Conservation (phyloP, 208 protist species). For the Trypanosoma boissoni region DNA sequence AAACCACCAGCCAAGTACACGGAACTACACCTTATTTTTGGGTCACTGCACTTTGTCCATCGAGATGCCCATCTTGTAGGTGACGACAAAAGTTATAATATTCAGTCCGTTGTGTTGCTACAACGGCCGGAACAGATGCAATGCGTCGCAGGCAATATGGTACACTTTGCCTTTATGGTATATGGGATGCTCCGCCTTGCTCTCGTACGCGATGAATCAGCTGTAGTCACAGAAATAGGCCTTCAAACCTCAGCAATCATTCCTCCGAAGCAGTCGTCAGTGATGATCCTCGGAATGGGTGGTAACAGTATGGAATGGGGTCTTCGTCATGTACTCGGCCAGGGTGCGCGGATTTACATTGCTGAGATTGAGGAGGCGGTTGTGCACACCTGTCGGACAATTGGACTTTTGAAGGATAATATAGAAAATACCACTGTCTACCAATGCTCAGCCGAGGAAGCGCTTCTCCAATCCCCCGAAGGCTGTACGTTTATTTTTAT, state of each 20-base stretch:
- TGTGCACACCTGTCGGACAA: constrained; percentile 35
- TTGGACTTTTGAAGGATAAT: constrained; percentile 29
- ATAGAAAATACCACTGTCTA: constrained; percentile 40
- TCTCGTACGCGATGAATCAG: constrained; percentile 13
- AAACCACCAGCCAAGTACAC: constrained; percentile 21
- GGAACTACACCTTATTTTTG: constrained; percentile 27
- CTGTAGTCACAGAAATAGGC: too few relatives aligned
- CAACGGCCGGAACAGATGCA: constrained; percentile 52
- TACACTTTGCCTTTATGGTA: constrained; percentile 59
- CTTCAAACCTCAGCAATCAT: constrained; percentile 16
- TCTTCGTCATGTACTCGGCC: constrained; percentile 50
- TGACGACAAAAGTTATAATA: constrained; percentile 51
- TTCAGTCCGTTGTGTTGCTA: constrained; percentile 65
- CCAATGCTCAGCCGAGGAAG: constrained; percentile 25
- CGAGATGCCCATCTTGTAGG: constrained; percentile 37
- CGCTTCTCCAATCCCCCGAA: constrained; percentile 12
- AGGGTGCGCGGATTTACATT: constrained; percentile 39
- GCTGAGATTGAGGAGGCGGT: constrained; percentile 74
- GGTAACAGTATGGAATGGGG: constrained; percentile 77
- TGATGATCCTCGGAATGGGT: constrained; percentile 76
- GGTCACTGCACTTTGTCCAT: constrained; percentile 81
- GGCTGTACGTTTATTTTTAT: constrained; percentile 65
- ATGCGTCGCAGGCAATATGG: constrained; percentile 73
- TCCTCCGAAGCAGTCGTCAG: constrained; percentile 25
- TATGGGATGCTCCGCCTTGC: constrained; percentile 28